These are phyloP conservation scores for Saccharata proteae DNA, from an alignment of 2,329 filamentous ascomycete genomes.

Conservation along the genomic window DNA sequence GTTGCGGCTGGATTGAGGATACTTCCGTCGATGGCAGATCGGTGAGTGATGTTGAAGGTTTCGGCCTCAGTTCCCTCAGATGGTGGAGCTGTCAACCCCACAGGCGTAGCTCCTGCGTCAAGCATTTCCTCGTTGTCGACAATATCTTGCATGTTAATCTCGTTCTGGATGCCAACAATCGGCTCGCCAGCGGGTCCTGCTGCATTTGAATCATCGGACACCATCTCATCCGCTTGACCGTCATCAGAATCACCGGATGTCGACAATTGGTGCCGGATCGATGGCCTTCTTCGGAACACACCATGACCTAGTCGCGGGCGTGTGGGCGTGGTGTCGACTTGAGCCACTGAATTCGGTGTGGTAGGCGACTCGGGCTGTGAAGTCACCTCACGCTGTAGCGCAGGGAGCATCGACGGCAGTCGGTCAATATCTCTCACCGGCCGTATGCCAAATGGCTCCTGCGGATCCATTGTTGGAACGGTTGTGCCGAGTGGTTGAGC, in stretches of 20 bases:
- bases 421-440: constrained; percentile 72
- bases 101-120: constrained; percentile 53
- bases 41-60: constrained; percentile 89
- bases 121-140: constrained; percentile 72
- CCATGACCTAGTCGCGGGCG: constrained; percentile 42
- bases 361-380: constrained; percentile 73
- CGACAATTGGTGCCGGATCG: constrained; percentile 81
- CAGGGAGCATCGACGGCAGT: constrained; percentile 74
- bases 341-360: constrained; percentile 21
- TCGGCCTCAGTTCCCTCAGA: constrained; percentile 80
- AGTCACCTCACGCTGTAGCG: constrained; percentile 46
- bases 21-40: constrained; percentile 71
- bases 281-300: constrained; percentile 67
- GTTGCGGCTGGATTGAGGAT: constrained; percentile 60
- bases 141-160: constrained; percentile 80
- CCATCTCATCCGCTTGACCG: constrained; percentile 68
- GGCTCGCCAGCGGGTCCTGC: constrained; percentile 62
- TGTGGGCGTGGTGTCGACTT: constrained; percentile 29
- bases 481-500: constrained; percentile 37
- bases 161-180: constrained; percentile 65
- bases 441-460: constrained; percentile 61
- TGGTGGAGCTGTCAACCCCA: constrained; percentile 64
- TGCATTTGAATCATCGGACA: constrained; percentile 65
- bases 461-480: constrained; percentile 55
- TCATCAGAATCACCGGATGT: constrained; percentile 80